Conservation (phyloP, 2,329 filamentous ascomycete genomes). For the Magnaporthiopsis incrustans region DNA sequence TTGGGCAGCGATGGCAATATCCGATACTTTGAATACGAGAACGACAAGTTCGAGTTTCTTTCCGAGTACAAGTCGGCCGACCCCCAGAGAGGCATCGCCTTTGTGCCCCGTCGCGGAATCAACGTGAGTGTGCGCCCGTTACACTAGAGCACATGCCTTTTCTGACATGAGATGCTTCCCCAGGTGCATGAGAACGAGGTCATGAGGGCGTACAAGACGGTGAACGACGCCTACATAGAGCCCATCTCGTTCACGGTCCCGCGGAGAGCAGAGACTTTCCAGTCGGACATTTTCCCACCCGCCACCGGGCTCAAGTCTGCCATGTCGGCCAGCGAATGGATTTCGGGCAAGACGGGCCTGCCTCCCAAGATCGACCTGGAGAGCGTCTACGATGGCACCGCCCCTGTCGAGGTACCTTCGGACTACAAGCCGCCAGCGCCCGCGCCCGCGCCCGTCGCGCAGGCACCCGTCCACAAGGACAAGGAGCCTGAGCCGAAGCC, state of each 20-base stretch:
- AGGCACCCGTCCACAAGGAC: slow-evolving; percentile 23
- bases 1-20: slow-evolving; percentile 82
- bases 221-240: slow-evolving; percentile 90
- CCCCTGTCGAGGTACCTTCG: slow-evolving; percentile 66
- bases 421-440: slow-evolving; percentile 54
- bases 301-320: slow-evolving; percentile 73
- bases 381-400: slow-evolving; percentile 79
- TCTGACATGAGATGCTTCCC: slow-evolving; percentile 14
- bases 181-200: slow-evolving; percentile 92
- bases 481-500: slow-evolving; percentile 48
- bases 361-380: slow-evolving; percentile 92
- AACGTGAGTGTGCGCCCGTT: slow-evolving; percentile 50
- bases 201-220: slow-evolving; percentile 93
- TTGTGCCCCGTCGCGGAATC: slow-evolving; percentile 89
- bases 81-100: slow-evolving; percentile 88
- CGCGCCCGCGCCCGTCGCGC: slow-evolving; percentile 27
- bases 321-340: slow-evolving; percentile 74
- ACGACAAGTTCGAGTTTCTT: slow-evolving; percentile 96
- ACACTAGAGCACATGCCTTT: background rate
- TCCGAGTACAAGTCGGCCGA: slow-evolving; percentile 97
- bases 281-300: slow-evolving; percentile 93
- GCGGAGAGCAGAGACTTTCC: slow-evolving; percentile 86
- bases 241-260: slow-evolving; percentile 97
- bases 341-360: slow-evolving; percentile 72
- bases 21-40: slow-evolving; percentile 96